Evolutionary conservation across 176 grass and related monocot species (phyloP).

Genomic region (Oryza meridionalis): DNA sequence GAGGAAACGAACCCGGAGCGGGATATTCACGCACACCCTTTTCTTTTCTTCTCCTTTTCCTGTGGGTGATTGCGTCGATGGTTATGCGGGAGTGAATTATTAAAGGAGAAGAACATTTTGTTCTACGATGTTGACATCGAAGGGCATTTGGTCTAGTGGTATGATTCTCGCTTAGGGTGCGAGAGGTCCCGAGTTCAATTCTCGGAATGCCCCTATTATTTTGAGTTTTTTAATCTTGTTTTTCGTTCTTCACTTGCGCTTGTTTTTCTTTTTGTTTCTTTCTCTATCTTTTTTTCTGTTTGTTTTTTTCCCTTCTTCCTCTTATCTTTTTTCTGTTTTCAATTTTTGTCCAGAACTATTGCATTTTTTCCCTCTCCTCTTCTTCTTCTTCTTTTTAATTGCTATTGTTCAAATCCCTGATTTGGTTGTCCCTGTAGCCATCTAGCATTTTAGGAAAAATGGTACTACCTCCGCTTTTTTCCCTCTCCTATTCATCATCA

Average conservation of each 20-base stretch:
- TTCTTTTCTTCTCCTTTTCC: background rate
- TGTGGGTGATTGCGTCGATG: background rate
- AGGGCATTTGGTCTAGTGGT: slow-evolving; percentile 98
- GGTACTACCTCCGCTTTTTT: too few relatives aligned
- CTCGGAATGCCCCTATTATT: slow-evolving; percentile 62
- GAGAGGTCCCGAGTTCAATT: slow-evolving; percentile 98
- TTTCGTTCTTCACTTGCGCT: background rate
- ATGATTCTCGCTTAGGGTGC: slow-evolving; percentile 99
- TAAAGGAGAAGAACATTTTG: too few relatives aligned
- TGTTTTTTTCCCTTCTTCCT: background rate
- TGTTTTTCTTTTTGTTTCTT: background rate
- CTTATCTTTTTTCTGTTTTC: background rate
- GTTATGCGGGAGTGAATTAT: too few relatives aligned
- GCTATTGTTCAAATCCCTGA: too few relatives aligned
- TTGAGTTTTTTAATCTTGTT: background rate
- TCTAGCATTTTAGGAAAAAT: background rate
- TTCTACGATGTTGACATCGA: too few relatives aligned
- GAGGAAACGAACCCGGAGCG: background rate
- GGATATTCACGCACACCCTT: background rate
- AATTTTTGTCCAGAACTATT: background rate
- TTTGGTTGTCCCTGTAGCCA: too few relatives aligned
- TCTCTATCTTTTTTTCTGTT: background rate
- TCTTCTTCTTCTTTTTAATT: background rate
- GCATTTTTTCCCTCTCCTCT: too few relatives aligned
- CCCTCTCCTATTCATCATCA: too few relatives aligned